Evolutionary conservation across 1,139 yeast species (phyloP), one percentile per base, ranked within the genome.

Genomic region (Blastobotrys serpentis): DNA sequence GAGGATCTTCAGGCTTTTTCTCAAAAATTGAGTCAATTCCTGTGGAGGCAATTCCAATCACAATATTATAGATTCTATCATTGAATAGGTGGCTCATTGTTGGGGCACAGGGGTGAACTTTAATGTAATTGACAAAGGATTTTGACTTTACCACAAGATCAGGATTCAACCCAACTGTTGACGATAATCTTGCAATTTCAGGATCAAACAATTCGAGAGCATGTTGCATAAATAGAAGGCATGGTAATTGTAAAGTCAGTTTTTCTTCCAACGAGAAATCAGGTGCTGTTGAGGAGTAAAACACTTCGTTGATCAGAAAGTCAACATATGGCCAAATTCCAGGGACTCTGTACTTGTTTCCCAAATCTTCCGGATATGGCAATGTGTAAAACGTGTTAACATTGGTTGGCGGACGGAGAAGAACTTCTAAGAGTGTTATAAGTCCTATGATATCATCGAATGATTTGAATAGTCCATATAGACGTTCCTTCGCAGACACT

Each of bases 241-340:
- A 72, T 1, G 76, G 73, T 2, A 67, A 56, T 58, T 85, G 90
- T 16, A 89, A 63, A 1, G 72, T 66, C 4, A 69, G 59, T 49
- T 70, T 73, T 29, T 78, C 80, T 0, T 66, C 66, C 4, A 47
- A 50, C 1, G 64, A 44, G 11, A 72, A 60, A 19, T 61, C 63
- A 3, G 70, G 54, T 0, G 56, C 56, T 6, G 68, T 58, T 0
- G 78, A 66, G 2, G 71, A 75, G 14, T 75, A 77, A 56, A 90
- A 79, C 0, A 88, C 79, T 39, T 84, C 86, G n/a, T 75, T 67
- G 36, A 86, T 64, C 21, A 88, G 63, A 58, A 79, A 88, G 51
- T 87, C 94, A 47, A 86, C 68, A 58, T 89, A 90, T 2, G 95
- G 90, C 81, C 90, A 81, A 8, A 88, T 67, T 2, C 96, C 96